Evolutionary conservation across 2,329 filamentous ascomycete species (phyloP), one percentile per base, ranked within the genome.

Genomic region (Pseudogymnoascus sp.): DNA sequence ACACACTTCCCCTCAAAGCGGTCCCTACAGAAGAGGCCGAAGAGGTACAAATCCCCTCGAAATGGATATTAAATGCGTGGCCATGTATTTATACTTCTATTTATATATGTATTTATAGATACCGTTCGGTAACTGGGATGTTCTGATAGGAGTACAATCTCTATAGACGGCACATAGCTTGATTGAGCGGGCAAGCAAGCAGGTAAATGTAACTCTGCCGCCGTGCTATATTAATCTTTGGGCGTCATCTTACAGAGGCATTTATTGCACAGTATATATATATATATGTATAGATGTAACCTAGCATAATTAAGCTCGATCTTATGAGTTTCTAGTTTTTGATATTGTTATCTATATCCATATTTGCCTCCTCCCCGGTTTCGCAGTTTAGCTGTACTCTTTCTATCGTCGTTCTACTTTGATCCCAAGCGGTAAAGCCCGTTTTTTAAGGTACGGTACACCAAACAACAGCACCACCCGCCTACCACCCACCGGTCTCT

Each of bases 401-500:
- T 34, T 39, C 37, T 16, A 8, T 16, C 37, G 6, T 39, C 5
- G 18, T 42, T 42, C n/a, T 21, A 3, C 10, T 23, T 29, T 12
- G 14, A 31, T 29, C 45, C 45, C 45, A 29, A 14, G 23, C 23
- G 23, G 23, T 29, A 51, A 51, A 51, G 45, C 45, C 45, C 45
- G 45, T 51, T 16, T 51, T 51, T 51, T 31, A 51, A 51, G 45
- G 45, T 51, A 51, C 23, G 45, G 14, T 51, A 51, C 45, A 51
- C 45, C 45, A 51, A 51, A 51, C 45, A 51, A 12, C 23, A 29
- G 10, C 21, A 34, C 39, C 60, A 31, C 29, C 29, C 29, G 29
- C 3, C 29, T 31, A 31, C 42, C 36, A 63, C 54, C 63, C 47
- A 21, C 42, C 40, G 21, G 63, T 61, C 57, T 45, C 45, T 57